Evolutionary conservation across 768 basidiomycete species (phyloP).

Genomic region (Glaciozyma martinii): DNA sequence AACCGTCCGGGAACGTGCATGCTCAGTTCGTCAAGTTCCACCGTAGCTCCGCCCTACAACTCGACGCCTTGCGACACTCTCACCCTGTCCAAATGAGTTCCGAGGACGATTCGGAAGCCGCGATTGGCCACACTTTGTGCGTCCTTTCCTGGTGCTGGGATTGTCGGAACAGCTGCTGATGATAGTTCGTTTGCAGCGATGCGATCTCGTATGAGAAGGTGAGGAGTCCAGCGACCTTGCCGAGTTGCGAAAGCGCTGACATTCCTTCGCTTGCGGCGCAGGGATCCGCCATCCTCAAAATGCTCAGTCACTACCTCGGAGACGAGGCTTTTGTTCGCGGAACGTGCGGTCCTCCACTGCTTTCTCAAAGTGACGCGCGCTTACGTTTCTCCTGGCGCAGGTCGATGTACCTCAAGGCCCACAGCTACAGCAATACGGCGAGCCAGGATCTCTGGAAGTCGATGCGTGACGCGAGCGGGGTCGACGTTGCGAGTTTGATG

Average conservation of each 20-base stretch:
- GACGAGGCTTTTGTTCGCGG: conserved; percentile 63
- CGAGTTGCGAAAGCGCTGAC: too few relatives aligned
- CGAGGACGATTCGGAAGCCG: conserved; percentile 7
- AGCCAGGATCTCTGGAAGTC: conserved; percentile 83
- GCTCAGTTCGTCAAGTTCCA: conserved; percentile 50
- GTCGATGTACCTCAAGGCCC: conserved; percentile 77
- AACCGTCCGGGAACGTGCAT: conserved; percentile 52
- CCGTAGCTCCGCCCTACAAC: neutral
- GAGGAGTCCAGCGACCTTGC: too few relatives aligned
- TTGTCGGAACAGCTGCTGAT: neutral
- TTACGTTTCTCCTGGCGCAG: neutral
- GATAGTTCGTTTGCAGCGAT: conserved; percentile 43
- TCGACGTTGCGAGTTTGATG: conserved; percentile 72
- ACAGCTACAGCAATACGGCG: conserved; percentile 72
- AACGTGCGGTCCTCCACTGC: conserved; percentile 8
- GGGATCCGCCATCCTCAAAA: conserved; percentile 65
- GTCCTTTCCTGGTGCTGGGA: neutral
- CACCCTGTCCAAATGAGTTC: conserved; percentile 6
- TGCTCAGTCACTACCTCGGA: conserved; percentile 81
- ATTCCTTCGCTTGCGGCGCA: too few relatives aligned
- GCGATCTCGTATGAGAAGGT: conserved; percentile 62
- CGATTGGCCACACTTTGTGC: conserved; percentile 15
- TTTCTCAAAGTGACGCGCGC: neutral
- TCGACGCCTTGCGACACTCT: conserved; percentile 8
- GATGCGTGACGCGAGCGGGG: conserved; percentile 61